These are phyloP conservation scores for Pythium volutum DNA, from an alignment of 352 stramenopile species.

Conservation along the genomic window DNA sequence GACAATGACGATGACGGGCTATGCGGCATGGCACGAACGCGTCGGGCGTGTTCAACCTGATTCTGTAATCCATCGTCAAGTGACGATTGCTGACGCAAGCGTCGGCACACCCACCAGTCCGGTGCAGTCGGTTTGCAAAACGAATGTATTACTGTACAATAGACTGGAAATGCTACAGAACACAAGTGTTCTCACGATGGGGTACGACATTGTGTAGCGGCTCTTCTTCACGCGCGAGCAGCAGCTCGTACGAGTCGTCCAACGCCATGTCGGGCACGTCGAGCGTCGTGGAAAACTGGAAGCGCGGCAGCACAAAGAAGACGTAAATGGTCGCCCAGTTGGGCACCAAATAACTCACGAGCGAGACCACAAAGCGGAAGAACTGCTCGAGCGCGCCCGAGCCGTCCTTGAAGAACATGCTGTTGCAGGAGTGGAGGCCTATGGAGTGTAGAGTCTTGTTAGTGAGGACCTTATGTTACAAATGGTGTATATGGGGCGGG, in stretches of 20 bases:
- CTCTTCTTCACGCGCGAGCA: constrained; percentile 11
- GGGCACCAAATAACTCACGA: constrained; percentile 52
- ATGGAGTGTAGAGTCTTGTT: not conserved
- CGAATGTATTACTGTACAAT: not conserved
- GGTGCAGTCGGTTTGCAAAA: too few species aligned
- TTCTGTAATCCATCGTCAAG: too few species aligned
- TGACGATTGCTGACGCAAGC: too few species aligned
- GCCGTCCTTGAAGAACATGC: constrained; percentile 71
- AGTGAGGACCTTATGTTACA: not conserved
- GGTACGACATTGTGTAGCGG: not conserved
- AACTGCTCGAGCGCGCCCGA: constrained; percentile 53
- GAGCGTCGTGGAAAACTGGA: constrained; percentile 57
- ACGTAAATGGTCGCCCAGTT: constrained; percentile 72
- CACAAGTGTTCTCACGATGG: not conserved
- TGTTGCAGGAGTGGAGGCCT: constrained; percentile 49
- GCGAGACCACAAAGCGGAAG: constrained; percentile 43
- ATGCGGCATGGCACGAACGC: too few species aligned
- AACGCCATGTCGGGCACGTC: constrained; percentile 51
- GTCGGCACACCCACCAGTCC: too few species aligned
- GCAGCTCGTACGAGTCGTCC: constrained; percentile 33
- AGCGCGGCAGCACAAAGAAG: constrained; percentile 64
- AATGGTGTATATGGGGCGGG: not conserved
- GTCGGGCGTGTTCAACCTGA: too few species aligned
- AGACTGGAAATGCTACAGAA: not conserved
- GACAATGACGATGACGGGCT: not conserved